Evolutionary conservation across 768 basidiomycete species (phyloP), one percentile per base, ranked within the genome.

Genomic region (Phylloporus arenicola): DNA sequence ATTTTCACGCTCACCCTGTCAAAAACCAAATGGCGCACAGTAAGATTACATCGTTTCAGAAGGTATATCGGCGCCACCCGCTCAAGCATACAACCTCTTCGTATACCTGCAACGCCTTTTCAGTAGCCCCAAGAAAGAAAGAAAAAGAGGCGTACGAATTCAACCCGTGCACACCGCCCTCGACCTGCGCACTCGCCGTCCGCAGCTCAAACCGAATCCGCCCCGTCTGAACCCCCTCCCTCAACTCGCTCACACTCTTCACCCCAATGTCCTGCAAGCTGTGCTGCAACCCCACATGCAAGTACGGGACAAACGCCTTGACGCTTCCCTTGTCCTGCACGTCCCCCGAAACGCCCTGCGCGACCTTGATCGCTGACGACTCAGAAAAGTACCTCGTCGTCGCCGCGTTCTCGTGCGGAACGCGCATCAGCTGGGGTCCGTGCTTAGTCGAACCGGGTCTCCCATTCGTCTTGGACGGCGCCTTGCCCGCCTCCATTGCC

Each of bases 301-400:
- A 71, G 64, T 91, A 93, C 2, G 94, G 95, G 45, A 98, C 64
- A 70, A 98, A 98, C 46, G 88, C 86, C 72, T 83, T 86, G 58
- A 97, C 83, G 53, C 89, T 91, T 6, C 96, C 96, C 76, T 96
- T 97, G 70, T 99, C 95, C 69, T 91, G 88, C 11, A 98, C 95
- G 60, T 97, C 92, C 12, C 95, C 95, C 12, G 89, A 88, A 9
- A 99, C 95, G 53, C 92, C 92, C 68, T 94, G 91, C 1, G 94
- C 95, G 34, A 99, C 96, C 75, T 97, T 96, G 68, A 99, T 86
- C 5, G 85, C 78, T 43, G 91, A 92, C 50, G 56, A 58, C 75
- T 46, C 67, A 69, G 56, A 72, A 59, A 60, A 70, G 62, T 64
- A 99, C 22, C 95, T 80, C 29, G 91, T 84, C 3, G 94, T 98